Evolutionary conservation across 23 red algal genomes (phyloP).

Genomic region (Porphyridium purpureum): DNA sequence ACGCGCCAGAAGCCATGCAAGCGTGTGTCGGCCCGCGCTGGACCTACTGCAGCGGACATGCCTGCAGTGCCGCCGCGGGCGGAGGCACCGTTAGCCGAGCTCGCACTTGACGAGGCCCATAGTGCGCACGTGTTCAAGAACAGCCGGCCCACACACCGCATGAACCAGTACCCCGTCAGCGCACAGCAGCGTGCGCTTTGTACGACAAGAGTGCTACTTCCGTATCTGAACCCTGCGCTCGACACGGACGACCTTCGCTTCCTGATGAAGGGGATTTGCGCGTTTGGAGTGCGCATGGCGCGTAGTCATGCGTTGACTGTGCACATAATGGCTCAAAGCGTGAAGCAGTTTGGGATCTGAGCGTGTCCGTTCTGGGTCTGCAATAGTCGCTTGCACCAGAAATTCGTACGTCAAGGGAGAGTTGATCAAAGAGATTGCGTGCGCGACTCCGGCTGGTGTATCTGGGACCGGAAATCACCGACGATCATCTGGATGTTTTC

Average conservation of each 20-base stretch:
- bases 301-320: background rate
- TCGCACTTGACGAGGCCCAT: too few relatives aligned
- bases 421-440: conserved; percentile 8
- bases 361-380: conserved; percentile 54
- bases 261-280: conserved; percentile 34
- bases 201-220: conserved; percentile 32
- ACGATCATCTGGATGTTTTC: conserved; percentile 21
- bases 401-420: conserved; percentile 13
- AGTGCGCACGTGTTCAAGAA: background rate
- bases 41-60: too few relatives aligned
- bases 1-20: too few relatives aligned
- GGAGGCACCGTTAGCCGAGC: too few relatives aligned
- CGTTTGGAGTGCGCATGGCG: conserved; percentile 12
- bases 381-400: conserved; percentile 54
- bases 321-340: conserved; percentile 34
- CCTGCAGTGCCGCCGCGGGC: too few relatives aligned
- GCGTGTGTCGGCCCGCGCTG: too few relatives aligned
- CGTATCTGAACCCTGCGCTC: conserved; percentile 50
- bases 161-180: background rate
- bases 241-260: conserved; percentile 86
- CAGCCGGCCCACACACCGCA: background rate
- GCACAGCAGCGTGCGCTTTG: background rate
- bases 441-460: conserved; percentile 8
- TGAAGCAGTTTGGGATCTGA: conserved; percentile 36
- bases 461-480: conserved; percentile 10